Percentiles rank a stretch among this genome's conserved stretches.
Conservation (phyloP, 2,329 filamentous ascomycete species). For the Xylariales sp. region DNA sequence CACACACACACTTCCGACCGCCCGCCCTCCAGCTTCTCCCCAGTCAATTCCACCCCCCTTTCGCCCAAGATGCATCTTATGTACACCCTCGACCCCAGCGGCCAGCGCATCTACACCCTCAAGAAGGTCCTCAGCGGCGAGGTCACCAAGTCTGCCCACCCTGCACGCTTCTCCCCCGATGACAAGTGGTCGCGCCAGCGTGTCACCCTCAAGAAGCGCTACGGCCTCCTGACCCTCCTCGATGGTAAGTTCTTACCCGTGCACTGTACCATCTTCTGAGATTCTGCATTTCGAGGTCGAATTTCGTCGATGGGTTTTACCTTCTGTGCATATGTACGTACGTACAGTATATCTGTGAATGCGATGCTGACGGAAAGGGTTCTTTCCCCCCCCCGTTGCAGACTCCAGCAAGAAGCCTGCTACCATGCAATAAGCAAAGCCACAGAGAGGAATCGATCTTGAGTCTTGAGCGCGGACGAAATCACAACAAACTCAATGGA, state of each 20-base stretch:
- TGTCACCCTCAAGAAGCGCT: constrained; percentile 91
- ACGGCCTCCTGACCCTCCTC: constrained; percentile 82
- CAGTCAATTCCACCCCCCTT: neutral
- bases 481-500: too few species aligned
- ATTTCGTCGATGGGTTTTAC: too few species aligned
- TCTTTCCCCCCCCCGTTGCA: too few species aligned
- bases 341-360: too few species aligned
- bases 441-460: too few species aligned
- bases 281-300: too few species aligned
- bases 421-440: constrained; percentile 5
- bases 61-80: constrained; percentile 52
- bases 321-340: constrained; percentile 8
- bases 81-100: constrained; percentile 80
- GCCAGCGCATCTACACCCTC: constrained; percentile 91
- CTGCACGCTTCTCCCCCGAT: constrained; percentile 93
- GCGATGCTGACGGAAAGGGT: neutral
- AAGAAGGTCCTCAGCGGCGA: constrained; percentile 82
- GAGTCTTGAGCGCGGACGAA: too few species aligned
- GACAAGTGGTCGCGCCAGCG: constrained; percentile 98
- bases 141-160: constrained; percentile 94
- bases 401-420: constrained; percentile 7
- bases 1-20: neutral
- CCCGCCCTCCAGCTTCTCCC: too few species aligned
- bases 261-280: too few species aligned
- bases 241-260: constrained; percentile 41